Evolutionary conservation across 2,329 filamentous ascomycete species (phyloP).

Genomic region (Pseudogymnoascus sp.): DNA sequence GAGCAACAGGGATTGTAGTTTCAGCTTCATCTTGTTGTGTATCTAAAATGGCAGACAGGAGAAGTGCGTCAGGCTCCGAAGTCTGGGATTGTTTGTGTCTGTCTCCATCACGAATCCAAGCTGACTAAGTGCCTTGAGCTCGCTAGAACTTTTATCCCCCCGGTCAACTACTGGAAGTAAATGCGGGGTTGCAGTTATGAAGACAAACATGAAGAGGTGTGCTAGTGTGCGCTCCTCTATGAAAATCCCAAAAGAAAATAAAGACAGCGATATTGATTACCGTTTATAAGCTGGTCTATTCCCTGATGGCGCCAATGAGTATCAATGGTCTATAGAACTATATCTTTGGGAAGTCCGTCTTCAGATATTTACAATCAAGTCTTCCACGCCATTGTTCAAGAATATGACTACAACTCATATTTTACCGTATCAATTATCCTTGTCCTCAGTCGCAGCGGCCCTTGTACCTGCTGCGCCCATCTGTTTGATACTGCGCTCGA

Average conservation of each 20-base stretch:
- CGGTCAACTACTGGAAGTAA: background rate
- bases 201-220: background rate
- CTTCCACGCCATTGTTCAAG: background rate
- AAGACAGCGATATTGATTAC: background rate
- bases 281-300: background rate
- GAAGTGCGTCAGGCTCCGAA: background rate
- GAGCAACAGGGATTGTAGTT: background rate
- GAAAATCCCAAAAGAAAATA: background rate
- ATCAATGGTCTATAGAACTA: background rate
- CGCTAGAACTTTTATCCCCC: background rate
- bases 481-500: slow-evolving; percentile 36
- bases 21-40: background rate
- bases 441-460: background rate
- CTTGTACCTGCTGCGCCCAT: slow-evolving; percentile 30
- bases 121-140: background rate
- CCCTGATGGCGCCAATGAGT: background rate
- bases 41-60: background rate
- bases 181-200: background rate
- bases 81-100: background rate
- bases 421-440: slow-evolving; percentile 5
- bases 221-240: background rate
- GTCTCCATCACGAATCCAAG: background rate
- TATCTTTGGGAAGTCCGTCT: background rate
- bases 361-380: background rate
- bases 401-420: background rate